Conservation (phyloP, 176 grass and related monocot species). For the Saccharum spontaneum region DNA sequence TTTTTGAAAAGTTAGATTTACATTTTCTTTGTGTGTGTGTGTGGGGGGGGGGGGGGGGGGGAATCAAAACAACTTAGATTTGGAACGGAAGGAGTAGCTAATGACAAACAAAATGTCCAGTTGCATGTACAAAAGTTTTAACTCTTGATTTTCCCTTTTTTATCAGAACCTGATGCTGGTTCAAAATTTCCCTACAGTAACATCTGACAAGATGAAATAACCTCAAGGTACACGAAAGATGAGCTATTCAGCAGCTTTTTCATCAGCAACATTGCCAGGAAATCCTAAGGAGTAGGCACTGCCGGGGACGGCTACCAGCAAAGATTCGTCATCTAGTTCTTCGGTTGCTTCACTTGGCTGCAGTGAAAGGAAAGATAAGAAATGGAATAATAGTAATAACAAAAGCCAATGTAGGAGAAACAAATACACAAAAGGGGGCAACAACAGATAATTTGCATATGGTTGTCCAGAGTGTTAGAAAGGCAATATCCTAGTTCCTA, state of each 20-base stretch:
- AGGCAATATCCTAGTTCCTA: background rate
- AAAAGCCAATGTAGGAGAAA: constrained; percentile 22
- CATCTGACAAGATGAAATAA: background rate
- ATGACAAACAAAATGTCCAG: background rate
- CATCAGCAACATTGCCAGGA: background rate
- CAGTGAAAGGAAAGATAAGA: background rate
- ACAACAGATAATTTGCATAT: background rate
- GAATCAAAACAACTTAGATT: background rate
- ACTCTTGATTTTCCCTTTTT: background rate
- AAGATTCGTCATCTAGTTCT: constrained; percentile 36
- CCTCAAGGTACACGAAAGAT: background rate
- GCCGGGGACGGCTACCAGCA: constrained; percentile 73
- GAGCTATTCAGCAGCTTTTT: constrained; percentile 22
- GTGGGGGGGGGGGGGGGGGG: too few species aligned
- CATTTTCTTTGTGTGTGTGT: too few species aligned
- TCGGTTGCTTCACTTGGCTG: constrained; percentile 45
- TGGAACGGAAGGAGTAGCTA: background rate
- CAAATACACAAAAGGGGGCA: background rate
- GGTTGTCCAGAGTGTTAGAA: background rate
- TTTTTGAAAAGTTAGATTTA: too few species aligned
- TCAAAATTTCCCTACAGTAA: background rate
- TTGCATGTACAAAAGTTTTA: background rate
- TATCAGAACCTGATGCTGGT: background rate
- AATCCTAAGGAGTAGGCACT: constrained; percentile 67
- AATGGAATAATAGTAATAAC: background rate